Evolutionary conservation across 176 grass and related monocot species (phyloP), one percentile per base, ranked within the genome.

Genomic region (Typha latifolia): DNA sequence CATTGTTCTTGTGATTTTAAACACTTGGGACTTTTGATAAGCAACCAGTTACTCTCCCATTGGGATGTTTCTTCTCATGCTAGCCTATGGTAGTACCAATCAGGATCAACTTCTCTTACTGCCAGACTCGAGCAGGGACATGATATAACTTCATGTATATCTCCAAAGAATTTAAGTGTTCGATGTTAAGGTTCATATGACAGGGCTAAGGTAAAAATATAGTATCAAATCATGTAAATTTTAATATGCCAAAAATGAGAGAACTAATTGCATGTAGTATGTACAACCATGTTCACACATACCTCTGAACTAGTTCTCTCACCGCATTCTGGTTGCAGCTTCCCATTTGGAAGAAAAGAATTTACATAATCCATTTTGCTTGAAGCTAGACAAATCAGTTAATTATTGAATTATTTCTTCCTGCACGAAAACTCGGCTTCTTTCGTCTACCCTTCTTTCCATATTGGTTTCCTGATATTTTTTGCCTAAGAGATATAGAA

Each of bases 401-500:
- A 23, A 52, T 34, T 66, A 34, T 22, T 32, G 53, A 29, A 73
- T 64, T 49, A 43, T 66, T 48, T 49, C 37, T 1, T 9, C 62
- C 61, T 3, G 4, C 51, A 47, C 57, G 27, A 49, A 22, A 66
- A 20, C 47, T 37, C 14, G 26, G 50, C 12, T 69, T 77, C 12
- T 69, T 62, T 24, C 14, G 48, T 31, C 49, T 67, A 76, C 1
- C n/a, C 12, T 70, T 66, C 62, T 68, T 64, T 65, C 62, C 62
- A 31, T 67, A 69, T 71, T 51, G 61, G 24, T 63, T 72, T 56
- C 69, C 68, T 24, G 76, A 7, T 34, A 79, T 48, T 15, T 12
- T 66, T 63, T 82, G 73, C 72, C 76, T 87, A 68, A 32, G 72
- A 31, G 22, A 1, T 20, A 67, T 62, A 34, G 18, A 24, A 56